phyloP scores from a whole-genome alignment of 495 filamentous ascomycete species.

The Cudoniella acicularis region DNA sequence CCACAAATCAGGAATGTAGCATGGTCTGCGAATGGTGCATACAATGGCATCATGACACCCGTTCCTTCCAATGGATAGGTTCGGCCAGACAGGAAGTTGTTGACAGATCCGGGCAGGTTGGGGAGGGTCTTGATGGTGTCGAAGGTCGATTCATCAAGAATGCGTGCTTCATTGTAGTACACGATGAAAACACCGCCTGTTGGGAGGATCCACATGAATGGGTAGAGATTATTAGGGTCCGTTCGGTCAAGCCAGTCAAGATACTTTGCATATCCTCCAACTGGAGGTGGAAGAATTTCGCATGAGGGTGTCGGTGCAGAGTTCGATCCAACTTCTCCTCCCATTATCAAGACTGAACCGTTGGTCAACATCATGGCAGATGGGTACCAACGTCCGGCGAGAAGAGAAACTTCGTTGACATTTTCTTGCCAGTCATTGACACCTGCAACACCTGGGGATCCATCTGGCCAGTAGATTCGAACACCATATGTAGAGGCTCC shows the following conservation, averaged over 20 bases:
- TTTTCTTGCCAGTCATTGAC: constrained; percentile 66
- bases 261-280: constrained; percentile 36
- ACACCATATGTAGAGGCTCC: constrained; percentile 59
- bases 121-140: constrained; percentile 50
- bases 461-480: constrained; percentile 60
- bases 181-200: constrained; percentile 54
- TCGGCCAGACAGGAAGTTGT: constrained; percentile 52
- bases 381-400: constrained; percentile 63
- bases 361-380: constrained; percentile 63
- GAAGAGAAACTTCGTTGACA: constrained; percentile 48
- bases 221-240: constrained; percentile 64
- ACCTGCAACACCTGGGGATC: constrained; percentile 48
- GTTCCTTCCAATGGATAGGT: constrained; percentile 63
- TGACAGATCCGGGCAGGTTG: constrained; percentile 58
- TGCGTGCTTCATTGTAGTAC: constrained; percentile 65
- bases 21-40: constrained; percentile 51
- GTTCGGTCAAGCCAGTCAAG: constrained; percentile 62
- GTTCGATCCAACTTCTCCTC: constrained; percentile 61
- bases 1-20: constrained; percentile 58
- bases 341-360: constrained; percentile 61
- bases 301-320: constrained; percentile 53
- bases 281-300: constrained; percentile 52
- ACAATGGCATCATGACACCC: constrained; percentile 54
- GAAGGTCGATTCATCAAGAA: constrained; percentile 55
- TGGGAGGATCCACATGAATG: constrained; percentile 54